A percentile compares a stretch with the other conserved stretches of the same genome.
Evolutionary conservation across 2,329 filamentous ascomycete genomes (phyloP).

Genomic region (Ophiostoma quercus): DNA sequence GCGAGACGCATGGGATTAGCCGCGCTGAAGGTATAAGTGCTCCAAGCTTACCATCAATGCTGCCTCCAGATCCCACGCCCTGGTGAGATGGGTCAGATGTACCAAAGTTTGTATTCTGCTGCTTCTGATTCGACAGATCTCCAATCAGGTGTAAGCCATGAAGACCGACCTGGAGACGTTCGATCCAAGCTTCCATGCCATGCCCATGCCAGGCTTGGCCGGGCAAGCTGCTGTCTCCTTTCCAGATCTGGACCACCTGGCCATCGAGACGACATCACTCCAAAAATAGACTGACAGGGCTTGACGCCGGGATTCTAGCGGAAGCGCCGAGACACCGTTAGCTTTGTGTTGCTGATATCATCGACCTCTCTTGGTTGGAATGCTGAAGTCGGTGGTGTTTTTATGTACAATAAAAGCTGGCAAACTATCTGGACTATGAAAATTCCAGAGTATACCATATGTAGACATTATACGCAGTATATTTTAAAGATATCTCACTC

Average conservation of each 20-base stretch:
- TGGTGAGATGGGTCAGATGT: neutral
- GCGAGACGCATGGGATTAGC: slow-evolving; percentile 4
- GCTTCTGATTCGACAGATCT: slow-evolving; percentile 5
- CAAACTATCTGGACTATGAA: too few species aligned
- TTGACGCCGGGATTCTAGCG: neutral
- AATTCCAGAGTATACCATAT: too few species aligned
- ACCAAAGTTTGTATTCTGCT: neutral
- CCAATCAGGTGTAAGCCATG: neutral
- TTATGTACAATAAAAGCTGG: neutral
- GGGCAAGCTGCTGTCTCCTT: neutral
- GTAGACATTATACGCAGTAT: neutral
- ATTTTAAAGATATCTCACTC: neutral
- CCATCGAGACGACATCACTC: neutral
- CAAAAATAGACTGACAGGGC: slow-evolving; percentile 4
- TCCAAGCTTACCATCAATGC: neutral
- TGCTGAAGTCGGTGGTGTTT: neutral
- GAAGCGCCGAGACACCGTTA: neutral
- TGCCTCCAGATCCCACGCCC: neutral
- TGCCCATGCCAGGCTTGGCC: neutral
- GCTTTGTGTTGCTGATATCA: neutral
- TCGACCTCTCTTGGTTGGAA: neutral
- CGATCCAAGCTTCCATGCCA: neutral
- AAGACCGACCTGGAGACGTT: neutral
- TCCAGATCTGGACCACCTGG: neutral
- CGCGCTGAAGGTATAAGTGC: neutral